Base-by-base conservation (phyloP, 345 rosid species). In the Iberis pinnata region DNA sequence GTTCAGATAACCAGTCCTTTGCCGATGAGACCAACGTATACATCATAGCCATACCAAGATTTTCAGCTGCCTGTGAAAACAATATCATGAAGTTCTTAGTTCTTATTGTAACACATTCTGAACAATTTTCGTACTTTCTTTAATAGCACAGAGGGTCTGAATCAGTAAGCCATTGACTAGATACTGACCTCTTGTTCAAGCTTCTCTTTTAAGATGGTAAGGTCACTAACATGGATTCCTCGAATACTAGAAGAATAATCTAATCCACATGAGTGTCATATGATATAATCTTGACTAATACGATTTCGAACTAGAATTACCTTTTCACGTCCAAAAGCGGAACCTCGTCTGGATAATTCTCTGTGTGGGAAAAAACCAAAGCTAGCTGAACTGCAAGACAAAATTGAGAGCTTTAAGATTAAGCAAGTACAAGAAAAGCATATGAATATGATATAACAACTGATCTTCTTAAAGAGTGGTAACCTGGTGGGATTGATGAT, bases 131-230 rank as follows among this genome's bases (percentile, higher is more conserved):
- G 16, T 8, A n/a, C 13, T 3, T 4, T 20, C n/a, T n/a, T n/a
- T n/a, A n/a, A n/a, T n/a, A n/a, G n/a, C n/a, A n/a, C n/a, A n/a
- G n/a, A n/a, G n/a, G n/a, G n/a, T n/a, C n/a, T n/a, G n/a, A n/a
- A n/a, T n/a, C n/a, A n/a, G n/a, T n/a, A n/a, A n/a, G n/a, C n/a
- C n/a, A n/a, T n/a, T n/a, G n/a, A n/a, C n/a, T n/a, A n/a, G n/a
- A n/a, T n/a, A n/a, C n/a, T n/a, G n/a, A 92, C 98, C 97, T 92
- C 95, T 54, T 81, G 80, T 56, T 81, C 84, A 45, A 88, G 98
- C 74, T 81, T 92, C 64, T 80, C 94, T 64, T 83, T 88, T 73
- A 92, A 65, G 67, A 36, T 64, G 69, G 68, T 83, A 38, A 92
- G 95, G 74, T 88, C 95, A 63, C 63, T 65, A 35, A 37, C 24